A percentile compares a stretch with the other conserved stretches of the same genome.
phyloP scores from a whole-genome alignment of 352 stramenopile genomes.

The Phytopythium cucurbitacearum region DNA sequence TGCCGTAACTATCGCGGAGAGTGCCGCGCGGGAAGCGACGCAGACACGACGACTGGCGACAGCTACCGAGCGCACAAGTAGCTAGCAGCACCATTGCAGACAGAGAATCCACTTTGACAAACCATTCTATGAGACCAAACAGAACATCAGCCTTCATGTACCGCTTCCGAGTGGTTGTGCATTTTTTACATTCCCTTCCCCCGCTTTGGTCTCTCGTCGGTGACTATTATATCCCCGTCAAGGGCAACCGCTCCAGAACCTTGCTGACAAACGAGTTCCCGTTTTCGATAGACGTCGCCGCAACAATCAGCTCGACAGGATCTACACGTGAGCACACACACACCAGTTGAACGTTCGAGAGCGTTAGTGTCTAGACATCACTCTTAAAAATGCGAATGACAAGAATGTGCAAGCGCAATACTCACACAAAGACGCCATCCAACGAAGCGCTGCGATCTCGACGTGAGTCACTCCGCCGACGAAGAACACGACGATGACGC shows the following conservation, averaged over 20 bases:
- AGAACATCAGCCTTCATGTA: background rate
- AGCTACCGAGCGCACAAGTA: conserved; percentile 58
- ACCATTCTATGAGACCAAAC: conserved; percentile 2
- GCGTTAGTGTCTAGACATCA: too few species aligned
- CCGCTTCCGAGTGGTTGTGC: conserved; percentile 1
- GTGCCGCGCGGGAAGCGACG: conserved; percentile 52
- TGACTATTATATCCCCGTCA: conserved; percentile 17
- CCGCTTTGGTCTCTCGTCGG: background rate
- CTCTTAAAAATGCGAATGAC: too few species aligned
- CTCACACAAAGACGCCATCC: conserved; percentile 66
- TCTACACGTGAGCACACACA: conserved; percentile 21
- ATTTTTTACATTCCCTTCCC: conserved; percentile 3
- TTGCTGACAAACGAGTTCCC: conserved; percentile 47
- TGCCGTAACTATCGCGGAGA: conserved; percentile 79
- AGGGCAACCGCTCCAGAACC: conserved; percentile 38
- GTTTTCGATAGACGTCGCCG: conserved; percentile 53
- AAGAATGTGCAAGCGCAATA: background rate
- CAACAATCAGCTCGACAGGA: conserved; percentile 57
- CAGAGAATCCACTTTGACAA: background rate
- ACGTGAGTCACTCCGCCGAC: conserved; percentile 66
- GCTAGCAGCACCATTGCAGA: conserved; percentile 3
- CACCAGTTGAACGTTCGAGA: background rate
- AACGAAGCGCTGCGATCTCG: conserved; percentile 72
- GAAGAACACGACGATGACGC: conserved; percentile 59
- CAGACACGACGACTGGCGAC: conserved; percentile 53